phyloP scores from a whole-genome alignment of 148 eudicot genomes.

The Linanthus parryae region DNA sequence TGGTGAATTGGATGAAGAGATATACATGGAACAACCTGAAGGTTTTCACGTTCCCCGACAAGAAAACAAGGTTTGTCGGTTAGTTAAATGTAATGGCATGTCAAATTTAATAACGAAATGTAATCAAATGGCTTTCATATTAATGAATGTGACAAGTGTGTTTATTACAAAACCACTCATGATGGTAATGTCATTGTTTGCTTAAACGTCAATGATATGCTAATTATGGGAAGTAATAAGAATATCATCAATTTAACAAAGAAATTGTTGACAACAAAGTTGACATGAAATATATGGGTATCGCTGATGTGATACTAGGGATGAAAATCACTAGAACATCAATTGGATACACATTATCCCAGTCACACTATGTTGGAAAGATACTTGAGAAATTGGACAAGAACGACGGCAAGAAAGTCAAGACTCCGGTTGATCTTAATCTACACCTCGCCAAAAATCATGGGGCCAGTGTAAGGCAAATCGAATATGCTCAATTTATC shows the following conservation, averaged over 20 bases:
- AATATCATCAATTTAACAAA: background rate
- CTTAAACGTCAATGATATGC: background rate
- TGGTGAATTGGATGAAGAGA: too few relatives aligned
- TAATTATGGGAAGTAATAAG: background rate
- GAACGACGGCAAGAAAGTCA: background rate
- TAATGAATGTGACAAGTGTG: too few relatives aligned
- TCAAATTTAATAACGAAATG: background rate
- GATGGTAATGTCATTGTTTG: background rate
- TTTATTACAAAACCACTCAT: background rate
- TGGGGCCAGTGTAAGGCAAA: background rate
- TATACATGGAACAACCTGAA: too few relatives aligned
- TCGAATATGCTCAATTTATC: background rate
- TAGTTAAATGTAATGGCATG: background rate
- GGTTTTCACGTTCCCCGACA: too few relatives aligned
- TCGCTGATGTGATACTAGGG: background rate
- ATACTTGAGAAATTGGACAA: conserved; percentile 2
- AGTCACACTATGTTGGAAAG: background rate
- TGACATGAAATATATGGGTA: conserved; percentile 2
- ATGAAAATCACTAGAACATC: background rate
- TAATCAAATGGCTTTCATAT: too few relatives aligned
- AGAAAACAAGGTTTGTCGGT: too few relatives aligned
- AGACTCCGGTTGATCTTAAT: background rate
- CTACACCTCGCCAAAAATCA: background rate
- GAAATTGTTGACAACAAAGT: background rate
- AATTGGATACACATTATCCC: background rate